Base-by-base conservation (phyloP, 2,329 filamentous ascomycete genomes). In the Talaromyces sp. region DNA sequence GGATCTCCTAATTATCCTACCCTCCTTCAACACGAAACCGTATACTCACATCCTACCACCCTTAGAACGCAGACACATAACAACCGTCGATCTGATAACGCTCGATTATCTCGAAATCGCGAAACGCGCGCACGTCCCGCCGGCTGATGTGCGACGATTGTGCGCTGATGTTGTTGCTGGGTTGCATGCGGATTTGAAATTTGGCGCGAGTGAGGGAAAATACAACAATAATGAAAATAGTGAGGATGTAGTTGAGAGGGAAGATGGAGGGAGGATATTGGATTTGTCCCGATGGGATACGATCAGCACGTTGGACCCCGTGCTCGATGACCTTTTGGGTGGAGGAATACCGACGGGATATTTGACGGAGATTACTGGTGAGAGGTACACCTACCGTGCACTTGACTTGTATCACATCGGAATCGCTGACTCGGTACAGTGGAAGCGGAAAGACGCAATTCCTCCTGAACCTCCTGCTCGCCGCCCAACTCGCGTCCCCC, bases 401-500 rank as follows among this genome's bases (percentile, higher is more conserved):
- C 27, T 31, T 31, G 27, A 8, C 4, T 6, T 6, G 3, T 5
- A 5, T 31, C 27, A 31, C 27, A 6, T 31, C 27, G 6, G 4
- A 31, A 31, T 31, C 4, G 27, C 52, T 50, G 19, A 56, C 57
- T 68, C 70, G 72, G 49, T 35, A 22, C 69, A 90, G 89, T 73
- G 95, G 93, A 71, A 91, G 89, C 69, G 95, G 94, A 73, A 99
- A 99, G 84, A 97, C 95, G 1, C 95, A 99, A 77, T 87, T 97
- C 73, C 88, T 98, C 33, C 86, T 98, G 33, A 89, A 89, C 24
- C 85, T 99, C 33, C 88, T 96, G 52, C 87, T 98, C 39, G 86
- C 93, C 37, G 89, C 89, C 16, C 95, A 99, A 77, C 88, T 98
- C 4, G 88, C 91, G 2, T 80, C 87, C 0, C 90, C 92, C 0